Conservation (phyloP, 164 flowering plant species). For the Stephania yunnanensis region DNA sequence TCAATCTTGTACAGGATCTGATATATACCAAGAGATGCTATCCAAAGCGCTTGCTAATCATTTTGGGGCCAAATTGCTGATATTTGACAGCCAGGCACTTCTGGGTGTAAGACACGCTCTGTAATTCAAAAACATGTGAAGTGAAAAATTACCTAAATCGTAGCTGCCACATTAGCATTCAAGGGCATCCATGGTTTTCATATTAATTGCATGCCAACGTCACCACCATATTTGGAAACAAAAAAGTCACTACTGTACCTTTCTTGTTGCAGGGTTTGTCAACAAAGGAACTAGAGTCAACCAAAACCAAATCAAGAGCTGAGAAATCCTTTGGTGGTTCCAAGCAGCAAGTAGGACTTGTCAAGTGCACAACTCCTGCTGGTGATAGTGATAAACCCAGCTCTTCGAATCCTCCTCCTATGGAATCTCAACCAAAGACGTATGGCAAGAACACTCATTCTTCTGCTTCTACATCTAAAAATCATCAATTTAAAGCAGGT, state of each 20-base stretch:
- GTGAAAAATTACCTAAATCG: background rate
- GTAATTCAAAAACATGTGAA: background rate
- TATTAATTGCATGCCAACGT: background rate
- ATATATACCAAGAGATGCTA: conserved; percentile 90
- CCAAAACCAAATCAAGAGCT: conserved; percentile 46
- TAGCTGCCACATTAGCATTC: background rate
- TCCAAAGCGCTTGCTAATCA: conserved; percentile 78
- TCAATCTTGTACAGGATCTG: conserved; percentile 53
- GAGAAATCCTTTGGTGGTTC: conserved; percentile 42
- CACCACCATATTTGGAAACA: background rate
- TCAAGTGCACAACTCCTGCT: conserved; percentile 29
- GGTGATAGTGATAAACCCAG: conserved; percentile 40
- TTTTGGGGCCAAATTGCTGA: conserved; percentile 77
- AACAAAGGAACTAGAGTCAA: conserved; percentile 62
- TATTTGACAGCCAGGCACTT: conserved; percentile 72
- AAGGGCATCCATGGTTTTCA: too few relatives aligned
- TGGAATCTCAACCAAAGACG: conserved; percentile 44
- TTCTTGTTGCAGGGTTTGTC: conserved; percentile 45
- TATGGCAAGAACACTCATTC: conserved; percentile 37
- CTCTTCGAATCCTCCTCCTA: conserved; percentile 33
- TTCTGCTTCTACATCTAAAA: conserved; percentile 43
- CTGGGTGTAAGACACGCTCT: conserved; percentile 57
- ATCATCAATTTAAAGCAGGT: conserved; percentile 52
- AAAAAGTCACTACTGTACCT: background rate
- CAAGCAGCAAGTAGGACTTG: conserved; percentile 38